Base-by-base conservation (phyloP, 2,329 filamentous ascomycete species). In the Thermomyces lanuginosus region DNA sequence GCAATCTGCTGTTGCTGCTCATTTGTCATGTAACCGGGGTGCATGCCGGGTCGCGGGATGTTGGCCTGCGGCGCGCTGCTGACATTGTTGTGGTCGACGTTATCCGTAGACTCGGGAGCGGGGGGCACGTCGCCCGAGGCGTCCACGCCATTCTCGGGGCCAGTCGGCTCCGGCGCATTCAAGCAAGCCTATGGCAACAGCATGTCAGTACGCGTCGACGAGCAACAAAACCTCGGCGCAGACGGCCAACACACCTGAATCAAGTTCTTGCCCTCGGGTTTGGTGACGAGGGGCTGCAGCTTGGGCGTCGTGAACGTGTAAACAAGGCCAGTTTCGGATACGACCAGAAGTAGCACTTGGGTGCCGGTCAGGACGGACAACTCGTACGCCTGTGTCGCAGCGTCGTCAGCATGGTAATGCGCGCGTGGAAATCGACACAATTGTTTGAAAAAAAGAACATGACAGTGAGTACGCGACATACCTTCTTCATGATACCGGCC, bases 401-500 rank as follows among this genome's bases (percentile, higher is more conserved):
- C 10, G 12, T 24, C 31, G 29, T 31, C 27, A 36, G 31, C 30
- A 36, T 26, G 36, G 32, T 30, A 34, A 33, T 32, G 29, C 20
- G 15, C 14, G 10, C 6, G 26, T 12, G n/a, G 12, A 9, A 22
- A 10, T 15, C 7, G 16, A 9, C n/a, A 24, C 8, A n/a, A n/a
- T n/a, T n/a, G n/a, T n/a, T n/a, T 22, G 21, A 6, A 18, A 6
- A 20, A 20, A 2, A 18, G 9, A n/a, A 21, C 1, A 14, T 5
- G n/a, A 27, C 26, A 29, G 17, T 26, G 37, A 31, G 24, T n/a
- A 42, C 36, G 41, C 39, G 37, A 74, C 27, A 43, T 55, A 93
- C 89, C 83, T 95, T 95, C 70, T 98, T 95, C 89, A 98, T 95
- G 59, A 98, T 95, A 45, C 89, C 89, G 30, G 89, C 89, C 67